These are phyloP conservation scores for Wickerhamomyces sp. DNA, from an alignment of 1,139 yeast species.

Conservation along the genomic window DNA sequence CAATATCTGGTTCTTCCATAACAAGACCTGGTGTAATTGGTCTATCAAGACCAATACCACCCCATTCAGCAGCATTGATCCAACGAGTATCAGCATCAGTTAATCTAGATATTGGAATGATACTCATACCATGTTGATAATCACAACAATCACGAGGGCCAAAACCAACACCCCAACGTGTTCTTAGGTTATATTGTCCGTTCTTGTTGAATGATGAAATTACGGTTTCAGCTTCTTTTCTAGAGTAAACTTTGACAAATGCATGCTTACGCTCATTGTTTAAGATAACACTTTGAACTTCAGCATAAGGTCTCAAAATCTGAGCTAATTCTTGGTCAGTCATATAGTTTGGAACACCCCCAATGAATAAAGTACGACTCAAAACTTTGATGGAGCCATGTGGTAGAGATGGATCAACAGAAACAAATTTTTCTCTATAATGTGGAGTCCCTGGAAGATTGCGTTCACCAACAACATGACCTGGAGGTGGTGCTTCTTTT, in stretches of 20 bases:
- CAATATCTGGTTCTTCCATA: constrained; percentile 96
- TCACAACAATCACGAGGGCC: constrained; percentile 99
- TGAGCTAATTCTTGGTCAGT: constrained; percentile 65
- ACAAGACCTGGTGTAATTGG: constrained; percentile 79
- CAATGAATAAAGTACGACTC: constrained; percentile 87
- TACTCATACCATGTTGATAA: constrained; percentile 83
- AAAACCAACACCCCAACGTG: constrained; percentile 98
- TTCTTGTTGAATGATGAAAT: constrained; percentile 49
- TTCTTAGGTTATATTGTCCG: constrained; percentile 61
- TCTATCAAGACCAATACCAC: constrained; percentile 84
- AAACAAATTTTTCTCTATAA: constrained; percentile 65
- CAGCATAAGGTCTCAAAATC: constrained; percentile 82
- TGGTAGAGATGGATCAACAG: constrained; percentile 68
- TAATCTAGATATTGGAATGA: constrained; percentile 78
- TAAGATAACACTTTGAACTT: constrained; percentile 84
- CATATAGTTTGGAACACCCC: constrained; percentile 87
- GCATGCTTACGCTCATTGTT: constrained; percentile 92
- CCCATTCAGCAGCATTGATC: constrained; percentile 92
- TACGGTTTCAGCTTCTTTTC: constrained; percentile 87
- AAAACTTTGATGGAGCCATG: constrained; percentile 77
- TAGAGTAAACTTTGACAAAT: constrained; percentile 92
- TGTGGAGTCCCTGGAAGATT: constrained; percentile 69
- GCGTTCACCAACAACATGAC: constrained; percentile 46
- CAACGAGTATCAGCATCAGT: constrained; percentile 93
- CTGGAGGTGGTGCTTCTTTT: constrained; percentile 22